These are phyloP conservation scores for Bromus sterilis DNA, from an alignment of 176 grass and related monocot species.

Conservation along the genomic window DNA sequence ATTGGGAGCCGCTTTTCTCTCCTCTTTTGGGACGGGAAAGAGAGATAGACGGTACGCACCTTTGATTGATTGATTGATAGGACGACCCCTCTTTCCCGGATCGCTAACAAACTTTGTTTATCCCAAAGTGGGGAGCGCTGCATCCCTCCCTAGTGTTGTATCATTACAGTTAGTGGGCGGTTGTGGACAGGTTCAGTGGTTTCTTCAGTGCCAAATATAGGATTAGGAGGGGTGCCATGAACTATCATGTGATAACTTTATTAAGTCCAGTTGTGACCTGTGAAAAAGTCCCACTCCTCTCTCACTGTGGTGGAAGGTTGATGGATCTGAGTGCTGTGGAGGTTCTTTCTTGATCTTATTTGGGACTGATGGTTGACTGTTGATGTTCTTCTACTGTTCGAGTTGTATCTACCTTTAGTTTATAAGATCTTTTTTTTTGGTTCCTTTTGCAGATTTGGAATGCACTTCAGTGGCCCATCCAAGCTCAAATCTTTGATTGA, in stretches of 20 bases:
- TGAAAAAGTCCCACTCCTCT: not conserved
- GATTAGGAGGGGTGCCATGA: not conserved
- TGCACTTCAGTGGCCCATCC: not conserved
- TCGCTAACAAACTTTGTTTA: constrained; percentile 13
- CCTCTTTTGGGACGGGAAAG: not conserved
- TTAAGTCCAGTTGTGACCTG: not conserved
- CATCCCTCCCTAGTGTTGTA: constrained; percentile 11
- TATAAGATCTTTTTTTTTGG: not conserved
- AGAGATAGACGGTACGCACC: too few species aligned
- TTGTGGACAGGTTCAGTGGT: constrained; percentile 18
- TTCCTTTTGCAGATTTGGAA: constrained; percentile 13
- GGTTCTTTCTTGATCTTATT: not conserved
- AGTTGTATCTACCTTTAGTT: not conserved
- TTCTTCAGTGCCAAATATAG: not conserved
- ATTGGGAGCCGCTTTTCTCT: constrained; percentile 13
- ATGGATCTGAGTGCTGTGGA: constrained; percentile 1
- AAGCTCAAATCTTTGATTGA: constrained; percentile 13
- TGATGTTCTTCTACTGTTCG: not conserved
- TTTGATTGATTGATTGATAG: too few species aligned
- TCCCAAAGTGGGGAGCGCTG: not conserved
- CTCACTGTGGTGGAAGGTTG: not conserved
- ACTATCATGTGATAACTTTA: not conserved
- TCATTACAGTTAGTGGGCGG: constrained; percentile 40
- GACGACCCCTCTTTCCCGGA: constrained; percentile 22
- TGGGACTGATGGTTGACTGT: not conserved